Percentiles rank a stretch among this genome's conserved stretches.
Evolutionary conservation across 202 grass and related monocot species (phyloP).

Genomic region (Cymbopogon flexuosus): DNA sequence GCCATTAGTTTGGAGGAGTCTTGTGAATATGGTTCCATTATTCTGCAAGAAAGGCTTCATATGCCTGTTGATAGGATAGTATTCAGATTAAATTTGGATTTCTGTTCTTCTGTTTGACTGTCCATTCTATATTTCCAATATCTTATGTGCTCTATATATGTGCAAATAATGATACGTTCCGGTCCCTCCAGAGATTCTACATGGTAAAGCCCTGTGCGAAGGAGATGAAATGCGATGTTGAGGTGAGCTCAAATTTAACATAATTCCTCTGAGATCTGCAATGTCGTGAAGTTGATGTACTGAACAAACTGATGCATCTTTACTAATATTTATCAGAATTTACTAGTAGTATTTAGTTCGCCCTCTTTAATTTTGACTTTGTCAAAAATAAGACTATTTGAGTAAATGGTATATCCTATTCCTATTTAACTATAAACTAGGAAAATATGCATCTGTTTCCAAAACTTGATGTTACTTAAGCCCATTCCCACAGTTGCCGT

Average conservation of each 20-base stretch:
- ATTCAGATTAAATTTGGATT: constrained; percentile 19
- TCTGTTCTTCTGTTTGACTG: background rate
- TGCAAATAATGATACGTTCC: constrained; percentile 4
- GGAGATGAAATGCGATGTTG: constrained; percentile 98
- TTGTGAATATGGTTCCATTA: constrained; percentile 2
- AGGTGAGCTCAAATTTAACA: constrained; percentile 49
- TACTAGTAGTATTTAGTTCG: background rate
- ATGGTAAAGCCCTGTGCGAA: constrained; percentile 94
- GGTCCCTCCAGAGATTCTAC: constrained; percentile 80
- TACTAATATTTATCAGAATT: constrained; percentile 10
- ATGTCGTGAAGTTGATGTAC: constrained; percentile 10
- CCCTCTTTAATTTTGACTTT: background rate
- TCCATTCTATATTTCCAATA: constrained; percentile 2
- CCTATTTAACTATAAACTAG: constrained; percentile 5
- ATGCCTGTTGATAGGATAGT: background rate
- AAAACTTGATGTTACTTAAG: background rate
- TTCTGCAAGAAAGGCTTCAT: background rate
- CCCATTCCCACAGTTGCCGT: background rate
- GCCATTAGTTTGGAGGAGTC: background rate
- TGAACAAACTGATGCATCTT: background rate
- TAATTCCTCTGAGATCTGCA: constrained; percentile 6
- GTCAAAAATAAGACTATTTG: background rate
- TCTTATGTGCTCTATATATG: constrained; percentile 2
- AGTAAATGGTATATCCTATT: background rate
- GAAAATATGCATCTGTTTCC: background rate